Base-by-base conservation (phyloP, 2,329 filamentous ascomycete genomes). In the Microthyrium microscopicum region DNA sequence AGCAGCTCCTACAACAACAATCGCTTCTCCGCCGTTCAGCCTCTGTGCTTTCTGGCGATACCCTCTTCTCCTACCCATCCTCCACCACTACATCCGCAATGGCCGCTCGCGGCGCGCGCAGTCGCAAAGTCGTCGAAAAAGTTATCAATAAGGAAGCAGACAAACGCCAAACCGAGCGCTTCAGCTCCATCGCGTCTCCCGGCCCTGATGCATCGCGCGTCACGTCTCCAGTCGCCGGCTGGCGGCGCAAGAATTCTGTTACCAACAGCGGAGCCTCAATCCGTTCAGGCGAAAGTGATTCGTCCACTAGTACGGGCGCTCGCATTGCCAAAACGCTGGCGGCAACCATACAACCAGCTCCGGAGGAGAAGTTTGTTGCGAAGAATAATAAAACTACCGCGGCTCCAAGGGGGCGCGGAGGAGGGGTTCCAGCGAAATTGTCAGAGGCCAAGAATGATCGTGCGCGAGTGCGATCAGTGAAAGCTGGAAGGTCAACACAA, bases 31-130 rank as follows among this genome's bases (percentile, higher is more conserved):
- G n/a, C n/a, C n/a, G n/a, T 26, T 26, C 12, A 9, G 9, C 22
- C 12, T 26, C 22, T 26, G 22, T 12, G 22, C 22, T 26, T 26
- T 12, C 22, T 26, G 9, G 22, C 22, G 9, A 12, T 9, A 26
- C 9, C 22, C 12, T 12, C 22, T 9, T 26, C 22, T 26, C 9
- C 22, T 9, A 12, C 22, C 5, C 8, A 30, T n/a, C 28, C 28
- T 13, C n/a, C 4, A n/a, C n/a, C n/a, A n/a, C n/a, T n/a, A n/a
- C n/a, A n/a, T n/a, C n/a, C n/a, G 18, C 19, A n/a, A 57, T 57
- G 54, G 55, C 54, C 20, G 54, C 52, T 35, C 43, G 54, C 44
- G 54, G 54, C 24, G 54, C 54, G 11, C 45, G 51, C 16, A 51
- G 52, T 35, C 50, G 54, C 4, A 57, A 57, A 41, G 51, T 49